Base-by-base conservation (phyloP, 148 eudicot species). In the Rhododendron williamsianum region DNA sequence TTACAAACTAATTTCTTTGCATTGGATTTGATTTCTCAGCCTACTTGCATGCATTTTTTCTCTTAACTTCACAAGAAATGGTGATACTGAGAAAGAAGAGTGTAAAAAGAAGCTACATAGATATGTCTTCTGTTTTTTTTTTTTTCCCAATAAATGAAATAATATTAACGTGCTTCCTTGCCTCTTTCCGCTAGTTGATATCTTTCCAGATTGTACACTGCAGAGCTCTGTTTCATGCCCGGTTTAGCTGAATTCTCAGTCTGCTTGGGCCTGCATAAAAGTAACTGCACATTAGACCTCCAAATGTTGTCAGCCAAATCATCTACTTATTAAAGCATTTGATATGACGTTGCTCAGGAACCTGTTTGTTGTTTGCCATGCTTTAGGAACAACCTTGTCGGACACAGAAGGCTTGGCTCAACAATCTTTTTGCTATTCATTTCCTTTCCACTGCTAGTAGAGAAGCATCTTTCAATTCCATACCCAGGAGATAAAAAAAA, bases 141-240 rank as follows among this genome's bases (percentile, higher is more conserved):
- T 18, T 36, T 41, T 9, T 4, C 30, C 71, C 73, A 18, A 46
- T n/a, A 60, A 60, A n/a, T 6, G 7, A 16, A 9, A 63, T 30
- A 36, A 41, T 65, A 83, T 45, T 38, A 80, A 52, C 30, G 79
- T 30, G 45, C 21, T 48, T 58, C 23, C 89, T 83, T 86, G 72
- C 93, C 92, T 92, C 87, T 84, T 89, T 89, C 86, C n/a, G 91
- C 88, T 36, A 85, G 83, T 73, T 86, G 87, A 51, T 89, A 82
- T 54, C 89, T 84, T 82, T 56, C 88, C 46, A 86, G 87, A 85
- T 38, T 87, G 45, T 86, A 89, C 71, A 46, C 78, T 67, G 88
- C 85, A 81, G 83, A 21, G 46, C 46, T 84, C 84, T 78, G 87
- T 35, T 85, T 88, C 78, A 81, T 69, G 48, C 79, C 45, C 81